phyloP scores from a whole-genome alignment of 1,284 basidiomycete species.

The Anthracocystis panici-leucophaei region DNA sequence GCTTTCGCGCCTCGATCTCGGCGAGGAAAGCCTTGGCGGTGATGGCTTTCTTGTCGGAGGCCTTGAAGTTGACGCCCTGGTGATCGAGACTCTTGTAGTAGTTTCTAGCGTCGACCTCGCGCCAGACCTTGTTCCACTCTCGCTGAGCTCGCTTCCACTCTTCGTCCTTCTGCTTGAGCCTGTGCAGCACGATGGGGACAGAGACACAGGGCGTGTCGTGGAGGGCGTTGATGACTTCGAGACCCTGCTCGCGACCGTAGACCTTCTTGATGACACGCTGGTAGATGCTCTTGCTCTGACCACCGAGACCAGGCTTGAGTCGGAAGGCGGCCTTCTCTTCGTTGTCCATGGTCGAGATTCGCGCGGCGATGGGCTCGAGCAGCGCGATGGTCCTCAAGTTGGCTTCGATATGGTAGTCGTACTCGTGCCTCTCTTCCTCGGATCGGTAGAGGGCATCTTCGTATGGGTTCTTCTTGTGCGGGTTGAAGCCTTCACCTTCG shows the following conservation, averaged over 20 bases:
- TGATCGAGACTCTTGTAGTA: constrained; percentile 93
- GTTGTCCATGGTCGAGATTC: constrained; percentile 88
- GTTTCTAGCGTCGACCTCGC: constrained; percentile 95
- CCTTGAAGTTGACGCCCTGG: constrained; percentile 93
- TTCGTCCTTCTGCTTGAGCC: constrained; percentile 94
- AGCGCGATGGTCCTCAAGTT: constrained; percentile 90
- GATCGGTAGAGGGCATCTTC: constrained; percentile 96
- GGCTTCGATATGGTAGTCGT: constrained; percentile 95
- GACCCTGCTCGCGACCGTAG: constrained; percentile 85
- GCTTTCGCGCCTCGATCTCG: constrained; percentile 85
- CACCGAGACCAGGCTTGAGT: constrained; percentile 88
- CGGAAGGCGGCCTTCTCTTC: constrained; percentile 88
- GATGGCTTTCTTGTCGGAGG: constrained; percentile 94
- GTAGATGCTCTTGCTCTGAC: constrained; percentile 87
- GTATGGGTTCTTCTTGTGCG: constrained; percentile 96
- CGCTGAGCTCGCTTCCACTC: constrained; percentile 95
- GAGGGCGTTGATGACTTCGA: constrained; percentile 88
- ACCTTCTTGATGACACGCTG: constrained; percentile 94
- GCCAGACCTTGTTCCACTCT: constrained; percentile 97
- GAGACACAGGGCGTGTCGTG: constrained; percentile 92
- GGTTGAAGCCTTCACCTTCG: constrained; percentile 92
- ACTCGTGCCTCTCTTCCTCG: constrained; percentile 98
- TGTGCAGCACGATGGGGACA: constrained; percentile 89
- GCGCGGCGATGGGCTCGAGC: constrained; percentile 86
- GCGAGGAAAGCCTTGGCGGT: constrained; percentile 88